phyloP scores from a whole-genome alignment of 2,329 filamentous ascomycete genomes.

The Colletotrichum brevisporum region DNA sequence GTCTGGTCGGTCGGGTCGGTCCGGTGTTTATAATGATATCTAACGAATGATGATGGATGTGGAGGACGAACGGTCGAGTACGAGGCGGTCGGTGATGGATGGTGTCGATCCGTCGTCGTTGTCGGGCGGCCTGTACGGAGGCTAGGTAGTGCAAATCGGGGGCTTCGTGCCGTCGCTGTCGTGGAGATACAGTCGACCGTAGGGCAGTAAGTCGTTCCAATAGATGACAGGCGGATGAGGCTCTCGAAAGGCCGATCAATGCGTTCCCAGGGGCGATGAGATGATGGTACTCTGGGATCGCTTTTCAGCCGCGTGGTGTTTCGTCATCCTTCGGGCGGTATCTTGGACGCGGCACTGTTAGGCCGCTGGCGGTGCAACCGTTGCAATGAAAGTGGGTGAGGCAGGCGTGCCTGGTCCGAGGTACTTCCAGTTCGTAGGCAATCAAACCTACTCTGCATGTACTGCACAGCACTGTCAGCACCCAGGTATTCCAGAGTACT shows the following conservation, averaged over 20 bases:
- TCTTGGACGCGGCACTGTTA: conserved; percentile 34
- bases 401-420: conserved; percentile 13
- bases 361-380: conserved; percentile 31
- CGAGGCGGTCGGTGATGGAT: conserved; percentile 16
- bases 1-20: not conserved
- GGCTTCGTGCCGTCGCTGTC: conserved; percentile 13
- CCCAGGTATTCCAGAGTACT: conserved; percentile 9
- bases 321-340: conserved; percentile 37
- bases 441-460: not conserved
- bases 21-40: not conserved
- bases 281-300: conserved; percentile 34
- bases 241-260: conserved; percentile 33
- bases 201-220: conserved; percentile 27
- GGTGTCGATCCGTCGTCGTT: conserved; percentile 15
- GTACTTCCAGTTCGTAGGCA: conserved; percentile 25
- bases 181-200: conserved; percentile 21
- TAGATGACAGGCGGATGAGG: conserved; percentile 17
- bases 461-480: not conserved
- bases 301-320: conserved; percentile 41
- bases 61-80: not conserved
- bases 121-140: conserved; percentile 11
- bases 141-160: conserved; percentile 1
- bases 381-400: conserved; percentile 24
- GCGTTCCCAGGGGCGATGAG: conserved; percentile 29
- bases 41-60: not conserved